Evolutionary conservation across 164 flowering plant genomes (phyloP), one percentile per base, ranked within the genome.

Genomic region (Nelumbo lutea): DNA sequence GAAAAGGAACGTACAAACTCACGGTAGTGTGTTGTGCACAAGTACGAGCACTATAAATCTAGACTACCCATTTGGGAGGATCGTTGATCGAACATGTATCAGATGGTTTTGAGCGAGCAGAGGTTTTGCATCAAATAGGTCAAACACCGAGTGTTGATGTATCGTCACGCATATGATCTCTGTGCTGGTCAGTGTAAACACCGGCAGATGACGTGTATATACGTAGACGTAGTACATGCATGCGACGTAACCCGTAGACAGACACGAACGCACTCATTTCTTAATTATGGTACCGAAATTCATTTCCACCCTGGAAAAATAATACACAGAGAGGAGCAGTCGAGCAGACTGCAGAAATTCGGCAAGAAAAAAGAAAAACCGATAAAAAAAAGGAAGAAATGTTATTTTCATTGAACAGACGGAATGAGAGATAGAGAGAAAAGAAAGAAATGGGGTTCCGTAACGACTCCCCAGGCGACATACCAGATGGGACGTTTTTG

Each of bases 401-500:
- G 50, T 42, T 2, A 7, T 27, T 58, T 59, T 55, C 15, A 46
- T 52, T 46, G 61, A 41, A 5, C 50, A 2, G 57, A 6, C 14
- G 58, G 67, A 27, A 3, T 45, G 57, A 39, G 48, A 42, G 41
- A 5, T 43, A 8, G 13, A 46, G 6, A 40, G 0, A 13, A 2
- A 27, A 44, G 43, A 38, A 5, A 61, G 15, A 61, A 14, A 40
- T 27, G 59, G 51, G 14, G 44, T 62, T 62, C n/a, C 14, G 43
- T 63, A 70, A 70, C 72, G 61, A 67, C 67, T 70, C 72, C 67
- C 72, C 60, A 62, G 50, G 67, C 51, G 72, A 70, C 72, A 70
- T 63, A 27, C 41, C 6, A 27, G 72, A 70, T 70, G 72, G 67
- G 72, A 70, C 67, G 62, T 70, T 70, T 70, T 55, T 2, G 41